These are phyloP conservation scores for Conticribra weissflogii DNA, from an alignment of 108 stramenopile species.

Conservation along the genomic window DNA sequence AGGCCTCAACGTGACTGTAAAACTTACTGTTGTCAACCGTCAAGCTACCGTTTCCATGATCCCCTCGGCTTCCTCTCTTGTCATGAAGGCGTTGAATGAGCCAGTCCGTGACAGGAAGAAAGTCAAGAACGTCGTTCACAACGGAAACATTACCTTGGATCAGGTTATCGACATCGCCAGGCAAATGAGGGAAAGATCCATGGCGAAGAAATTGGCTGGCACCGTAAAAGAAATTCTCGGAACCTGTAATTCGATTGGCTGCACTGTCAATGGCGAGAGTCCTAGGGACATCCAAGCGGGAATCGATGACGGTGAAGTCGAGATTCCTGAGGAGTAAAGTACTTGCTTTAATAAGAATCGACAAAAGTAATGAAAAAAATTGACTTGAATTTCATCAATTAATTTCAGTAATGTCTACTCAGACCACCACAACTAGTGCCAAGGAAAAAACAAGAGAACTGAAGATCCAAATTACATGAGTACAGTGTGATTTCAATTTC, in stretches of 20 bases:
- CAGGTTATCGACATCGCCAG: conserved; percentile 99
- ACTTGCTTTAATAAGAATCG: too few relatives aligned
- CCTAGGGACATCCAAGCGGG: conserved; percentile 90
- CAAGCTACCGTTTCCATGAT: conserved; percentile 98
- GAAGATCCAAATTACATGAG: too few relatives aligned
- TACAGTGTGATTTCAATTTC: too few relatives aligned
- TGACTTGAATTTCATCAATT: too few relatives aligned
- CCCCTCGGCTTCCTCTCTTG: conserved; percentile 96
- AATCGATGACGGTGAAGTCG: conserved; percentile 94
- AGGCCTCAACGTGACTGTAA: conserved; percentile 99
- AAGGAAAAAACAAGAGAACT: too few relatives aligned
- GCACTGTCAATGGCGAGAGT: conserved; percentile 99
- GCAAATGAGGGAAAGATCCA: conserved; percentile 96
- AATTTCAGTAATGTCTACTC: too few relatives aligned
- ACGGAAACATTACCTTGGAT: conserved; percentile 99
- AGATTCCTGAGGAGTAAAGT: conserved; percentile 91
- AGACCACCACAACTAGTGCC: too few relatives aligned
- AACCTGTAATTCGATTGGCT: conserved; percentile 98
- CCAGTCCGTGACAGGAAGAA: conserved; percentile 99
- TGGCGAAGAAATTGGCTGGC: conserved; percentile 93
- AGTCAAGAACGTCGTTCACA: conserved; percentile 99
- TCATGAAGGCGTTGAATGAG: conserved; percentile 99
- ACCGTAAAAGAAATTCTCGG: conserved; percentile 99
- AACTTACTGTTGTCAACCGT: conserved; percentile 99
- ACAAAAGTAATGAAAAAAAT: too few relatives aligned